Base-by-base conservation (phyloP, 306 rosid genomes). In the Calophaca sinica region DNA sequence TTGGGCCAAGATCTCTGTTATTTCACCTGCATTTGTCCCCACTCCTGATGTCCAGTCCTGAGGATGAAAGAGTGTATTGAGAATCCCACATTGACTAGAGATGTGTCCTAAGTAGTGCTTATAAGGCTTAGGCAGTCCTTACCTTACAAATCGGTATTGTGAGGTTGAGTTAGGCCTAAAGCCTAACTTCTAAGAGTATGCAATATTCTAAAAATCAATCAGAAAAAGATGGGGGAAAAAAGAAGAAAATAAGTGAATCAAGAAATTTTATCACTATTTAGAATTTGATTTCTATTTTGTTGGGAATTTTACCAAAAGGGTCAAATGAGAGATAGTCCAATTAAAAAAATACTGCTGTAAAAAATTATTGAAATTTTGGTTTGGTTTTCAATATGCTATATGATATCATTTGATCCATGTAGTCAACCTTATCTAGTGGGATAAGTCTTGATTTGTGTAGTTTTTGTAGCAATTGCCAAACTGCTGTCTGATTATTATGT, bases 331-430 rank as follows among this genome's bases (percentile, higher is more conserved):
- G 8, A 14, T 41, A 4, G 2, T 63, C 35, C 51, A 63, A 39
- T 39, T 15, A 38, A 2, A 63, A 41, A 62, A 62, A 39, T 15
- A 38, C n/a, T 4, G 60, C 12, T 54, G 4, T 62, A 36, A 44
- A 12, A 35, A 14, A 44, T 64, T 10, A 46, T 66, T 67, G 55
- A 66, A 66, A 12, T 5, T 71, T 55, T 71, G 29, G 7, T 32
- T 57, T 29, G 8, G 20, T 31, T 44, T 72, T 28, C 14, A 28
- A 5, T 64, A 20, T 6, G 12, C 5, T 32, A 57, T 38, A 69
- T 38, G 14, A 9, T 12, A 36, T 44, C n/a, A 14, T 54, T 54
- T 5, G 4, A 70, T 29, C 55, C 45, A 26, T 55, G 14, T 41
- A 7, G 41, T 35, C 52, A 15, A 70, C 5, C 41, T 53, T 6